Evolutionary conservation across 1,139 yeast genomes (phyloP).

Genomic region (Saccharomyces hybrid): DNA sequence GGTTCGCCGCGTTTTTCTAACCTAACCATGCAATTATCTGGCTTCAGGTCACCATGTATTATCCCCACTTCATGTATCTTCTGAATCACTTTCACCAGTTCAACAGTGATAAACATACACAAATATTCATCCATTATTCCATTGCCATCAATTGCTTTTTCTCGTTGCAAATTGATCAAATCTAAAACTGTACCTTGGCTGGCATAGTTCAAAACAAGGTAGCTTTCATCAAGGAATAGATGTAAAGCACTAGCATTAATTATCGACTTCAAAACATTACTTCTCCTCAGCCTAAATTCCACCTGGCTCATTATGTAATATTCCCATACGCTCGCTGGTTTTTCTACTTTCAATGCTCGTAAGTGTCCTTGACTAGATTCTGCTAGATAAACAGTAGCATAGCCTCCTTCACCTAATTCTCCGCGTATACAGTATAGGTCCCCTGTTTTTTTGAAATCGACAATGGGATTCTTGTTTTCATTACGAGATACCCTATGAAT

Average conservation of each 20-base stretch:
- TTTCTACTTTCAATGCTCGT: constrained; percentile 67
- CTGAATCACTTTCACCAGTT: constrained; percentile 54
- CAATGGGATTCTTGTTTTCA: constrained; percentile 33
- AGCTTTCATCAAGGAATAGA: constrained; percentile 65
- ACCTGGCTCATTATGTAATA: constrained; percentile 60
- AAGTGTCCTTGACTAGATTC: constrained; percentile 54
- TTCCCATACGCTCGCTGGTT: constrained; percentile 75
- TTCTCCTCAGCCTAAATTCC: constrained; percentile 32
- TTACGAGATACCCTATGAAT: constrained; percentile 33
- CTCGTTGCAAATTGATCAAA: constrained; percentile 47
- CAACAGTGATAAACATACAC: constrained; percentile 56
- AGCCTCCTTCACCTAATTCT: constrained; percentile 73
- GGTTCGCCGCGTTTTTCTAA: constrained; percentile 33
- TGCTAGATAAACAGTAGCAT: constrained; percentile 68
- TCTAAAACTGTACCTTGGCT: constrained; percentile 73
- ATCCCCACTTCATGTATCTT: constrained; percentile 56
- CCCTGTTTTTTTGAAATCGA: constrained; percentile 36
- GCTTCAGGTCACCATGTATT: constrained; percentile 78
- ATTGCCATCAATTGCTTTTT: constrained; percentile 20
- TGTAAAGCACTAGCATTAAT: constrained; percentile 49
- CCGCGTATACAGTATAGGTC: constrained; percentile 50
- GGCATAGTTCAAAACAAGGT: constrained; percentile 58
- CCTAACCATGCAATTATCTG: constrained; percentile 79
- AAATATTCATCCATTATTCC: constrained; percentile 49
- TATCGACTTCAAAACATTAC: constrained; percentile 35